Evolutionary conservation across 305 asterid genomes (phyloP).

Genomic region (Plantago coronopus): DNA sequence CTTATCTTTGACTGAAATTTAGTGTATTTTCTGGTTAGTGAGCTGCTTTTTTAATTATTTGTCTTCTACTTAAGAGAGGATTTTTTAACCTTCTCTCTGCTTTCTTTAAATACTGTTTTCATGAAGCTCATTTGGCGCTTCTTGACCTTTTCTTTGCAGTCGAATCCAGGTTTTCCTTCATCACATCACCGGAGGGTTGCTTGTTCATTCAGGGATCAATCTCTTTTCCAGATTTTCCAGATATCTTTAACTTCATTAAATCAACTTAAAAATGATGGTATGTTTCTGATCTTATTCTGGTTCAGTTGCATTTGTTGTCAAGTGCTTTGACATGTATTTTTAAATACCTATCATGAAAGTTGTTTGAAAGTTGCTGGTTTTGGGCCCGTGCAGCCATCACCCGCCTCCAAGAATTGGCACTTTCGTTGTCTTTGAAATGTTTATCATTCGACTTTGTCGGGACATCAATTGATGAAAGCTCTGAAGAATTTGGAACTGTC

Average conservation of each 20-base stretch:
- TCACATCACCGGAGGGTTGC: constrained; percentile 97
- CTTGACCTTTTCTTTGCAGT: constrained; percentile 43
- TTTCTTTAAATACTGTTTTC: constrained; percentile 18
- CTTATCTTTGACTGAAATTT: constrained; percentile 13
- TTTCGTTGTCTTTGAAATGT: constrained; percentile 86
- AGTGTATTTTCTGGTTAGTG: constrained; percentile 1
- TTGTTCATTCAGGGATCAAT: constrained; percentile 83
- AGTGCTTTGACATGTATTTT: constrained; percentile 12
- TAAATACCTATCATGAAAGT: constrained; percentile 17
- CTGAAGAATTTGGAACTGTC: constrained; percentile 96
- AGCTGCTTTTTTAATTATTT: constrained; percentile 16
- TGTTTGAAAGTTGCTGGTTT: constrained; percentile 19
- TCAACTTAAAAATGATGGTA: constrained; percentile 93
- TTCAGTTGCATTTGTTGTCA: constrained; percentile 17
- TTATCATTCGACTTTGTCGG: constrained; percentile 95
- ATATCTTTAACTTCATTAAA: constrained; percentile 84
- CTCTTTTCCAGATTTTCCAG: constrained; percentile 86
- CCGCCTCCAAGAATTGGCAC: constrained; percentile 89
- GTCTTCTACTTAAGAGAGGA: too few species aligned
- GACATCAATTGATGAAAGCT: constrained; percentile 90
- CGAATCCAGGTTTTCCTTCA: constrained; percentile 89
- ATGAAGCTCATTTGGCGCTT: constrained; percentile 25
- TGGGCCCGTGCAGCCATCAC: constrained; percentile 46
- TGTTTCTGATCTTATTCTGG: constrained; percentile 15
- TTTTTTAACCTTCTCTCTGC: background rate